phyloP scores from a whole-genome alignment of 495 filamentous ascomycete species.

The Hyaloscypha hepaticicola region DNA sequence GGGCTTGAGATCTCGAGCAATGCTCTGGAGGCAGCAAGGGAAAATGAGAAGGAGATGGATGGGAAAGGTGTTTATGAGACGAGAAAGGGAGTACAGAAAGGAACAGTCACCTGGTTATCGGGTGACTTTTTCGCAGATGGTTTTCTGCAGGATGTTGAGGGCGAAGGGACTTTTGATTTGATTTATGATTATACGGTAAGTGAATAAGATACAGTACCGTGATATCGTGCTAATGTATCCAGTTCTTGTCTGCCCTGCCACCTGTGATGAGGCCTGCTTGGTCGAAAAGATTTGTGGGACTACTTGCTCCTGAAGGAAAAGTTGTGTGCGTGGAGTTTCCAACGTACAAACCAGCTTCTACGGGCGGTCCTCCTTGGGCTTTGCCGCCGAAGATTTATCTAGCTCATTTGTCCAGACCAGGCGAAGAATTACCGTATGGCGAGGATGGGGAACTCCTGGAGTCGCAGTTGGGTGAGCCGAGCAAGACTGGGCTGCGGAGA shows the following conservation, averaged over 20 bases:
- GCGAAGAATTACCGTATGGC: conserved; percentile 62
- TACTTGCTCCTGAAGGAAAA: conserved; percentile 59
- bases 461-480: conserved; percentile 40
- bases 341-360: conserved; percentile 59
- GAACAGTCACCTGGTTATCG: conserved; percentile 56
- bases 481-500: conserved; percentile 51
- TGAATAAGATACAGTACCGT: conserved; percentile 3
- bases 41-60: conserved; percentile 41
- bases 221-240: conserved; percentile 7
- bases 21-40: conserved; percentile 55
- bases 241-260: conserved; percentile 82
- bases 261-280: conserved; percentile 64
- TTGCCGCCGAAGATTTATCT: conserved; percentile 62
- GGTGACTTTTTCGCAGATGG: conserved; percentile 74
- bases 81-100: conserved; percentile 46
- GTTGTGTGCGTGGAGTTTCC: conserved; percentile 85
- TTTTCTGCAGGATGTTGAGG: conserved; percentile 51
- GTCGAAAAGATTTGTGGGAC: conserved; percentile 62
- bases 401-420: conserved; percentile 64
- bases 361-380: conserved; percentile 69
- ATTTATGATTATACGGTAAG: conserved; percentile 84
- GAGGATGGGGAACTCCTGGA: conserved; percentile 53
- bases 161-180: conserved; percentile 63
- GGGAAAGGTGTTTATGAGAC: conserved; percentile 32
- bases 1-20: conserved; percentile 65